Evolutionary conservation across 139 green algal species (phyloP).

Genomic region (Coccomyxa sp.): DNA sequence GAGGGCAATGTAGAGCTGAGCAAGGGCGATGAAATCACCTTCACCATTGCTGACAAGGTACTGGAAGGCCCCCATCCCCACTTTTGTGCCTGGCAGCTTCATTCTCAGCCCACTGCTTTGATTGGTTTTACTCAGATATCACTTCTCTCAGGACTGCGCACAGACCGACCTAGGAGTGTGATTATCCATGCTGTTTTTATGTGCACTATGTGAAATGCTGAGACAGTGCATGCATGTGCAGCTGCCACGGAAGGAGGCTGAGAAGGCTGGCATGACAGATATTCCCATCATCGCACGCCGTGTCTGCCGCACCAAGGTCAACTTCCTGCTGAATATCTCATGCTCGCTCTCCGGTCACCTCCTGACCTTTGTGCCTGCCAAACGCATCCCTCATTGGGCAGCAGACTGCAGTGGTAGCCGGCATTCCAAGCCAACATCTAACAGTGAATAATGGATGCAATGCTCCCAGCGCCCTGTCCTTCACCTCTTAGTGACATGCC

Average conservation of each 20-base stretch:
- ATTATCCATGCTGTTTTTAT: not conserved
- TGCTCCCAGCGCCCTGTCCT: not conserved
- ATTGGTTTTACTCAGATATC: not conserved
- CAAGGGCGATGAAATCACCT: conserved; percentile 26
- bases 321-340: not conserved
- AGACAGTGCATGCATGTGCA: not conserved
- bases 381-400: not conserved
- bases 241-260: not conserved
- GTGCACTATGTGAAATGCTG: not conserved
- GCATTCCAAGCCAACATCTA: not conserved
- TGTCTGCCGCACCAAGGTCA: not conserved
- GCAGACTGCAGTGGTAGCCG: not conserved
- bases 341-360: not conserved
- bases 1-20: conserved; percentile 14
- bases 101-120: not conserved
- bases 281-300: not conserved
- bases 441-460: not conserved
- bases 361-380: not conserved
- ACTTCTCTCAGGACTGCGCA: not conserved
- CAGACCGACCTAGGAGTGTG: not conserved
- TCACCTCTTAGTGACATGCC: not conserved
- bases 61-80: too few species aligned
- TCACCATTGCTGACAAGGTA: not conserved
- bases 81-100: not conserved
- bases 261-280: not conserved